A percentile compares a stretch with the other conserved stretches of the same genome.
Conservation (phyloP, 345 rosid genomes). For the Zanthoxylum bungeanum region DNA sequence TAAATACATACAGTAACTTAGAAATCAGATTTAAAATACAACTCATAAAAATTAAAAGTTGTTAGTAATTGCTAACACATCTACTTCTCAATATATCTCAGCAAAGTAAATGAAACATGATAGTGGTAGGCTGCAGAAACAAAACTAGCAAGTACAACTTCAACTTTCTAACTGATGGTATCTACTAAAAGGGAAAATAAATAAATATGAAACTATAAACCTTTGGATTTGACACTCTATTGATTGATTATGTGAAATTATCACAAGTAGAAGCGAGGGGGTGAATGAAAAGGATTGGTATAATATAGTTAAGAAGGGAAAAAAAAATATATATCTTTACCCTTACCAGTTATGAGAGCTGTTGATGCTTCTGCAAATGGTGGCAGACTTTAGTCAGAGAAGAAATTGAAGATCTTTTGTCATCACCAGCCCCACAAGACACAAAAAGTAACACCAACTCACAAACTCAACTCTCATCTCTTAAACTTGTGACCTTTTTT, state of each 20-base stretch:
- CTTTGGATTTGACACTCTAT: background rate
- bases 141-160: background rate
- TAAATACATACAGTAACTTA: constrained; percentile 8
- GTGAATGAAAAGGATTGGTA: background rate
- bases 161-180: constrained; percentile 2
- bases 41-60: background rate
- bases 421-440: constrained; percentile 17
- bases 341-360: background rate
- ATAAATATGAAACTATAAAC: background rate
- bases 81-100: constrained; percentile 18
- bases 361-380: constrained; percentile 37
- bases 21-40: constrained; percentile 9
- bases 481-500: background rate
- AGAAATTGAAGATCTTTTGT: constrained; percentile 18
- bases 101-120: constrained; percentile 11
- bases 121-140: constrained; percentile 6
- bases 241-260: background rate
- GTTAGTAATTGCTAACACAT: constrained; percentile 4
- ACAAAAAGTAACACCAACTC: constrained; percentile 1
- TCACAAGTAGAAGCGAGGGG: background rate
- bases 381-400: constrained; percentile 27
- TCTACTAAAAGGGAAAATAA: background rate
- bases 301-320: no score
- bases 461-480: constrained; percentile 4
- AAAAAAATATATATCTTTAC: constrained; percentile 7